Conservation (phyloP, 768 basidiomycete species). For the Phanerochaete sordida region DNA sequence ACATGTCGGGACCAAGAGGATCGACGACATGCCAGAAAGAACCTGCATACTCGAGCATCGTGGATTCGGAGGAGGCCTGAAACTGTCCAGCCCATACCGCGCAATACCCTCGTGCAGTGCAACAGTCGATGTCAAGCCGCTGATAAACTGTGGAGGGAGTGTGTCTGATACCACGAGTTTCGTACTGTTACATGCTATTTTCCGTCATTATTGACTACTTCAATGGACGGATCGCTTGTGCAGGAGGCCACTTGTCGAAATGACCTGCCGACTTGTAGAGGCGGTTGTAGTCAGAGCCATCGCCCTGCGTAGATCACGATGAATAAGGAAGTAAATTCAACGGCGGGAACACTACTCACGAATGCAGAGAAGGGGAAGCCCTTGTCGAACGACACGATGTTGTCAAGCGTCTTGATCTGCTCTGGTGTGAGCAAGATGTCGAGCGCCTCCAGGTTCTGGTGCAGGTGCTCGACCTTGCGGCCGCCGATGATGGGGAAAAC, state of each 20-base stretch:
- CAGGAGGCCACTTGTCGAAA: conserved; percentile 24
- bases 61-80: no score
- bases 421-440: conserved; percentile 41
- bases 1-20: no score
- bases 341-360: conserved; percentile 19
- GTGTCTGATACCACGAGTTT: no score
- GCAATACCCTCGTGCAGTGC: no score
- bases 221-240: conserved; percentile 20
- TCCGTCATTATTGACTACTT: neutral
- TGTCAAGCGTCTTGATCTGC: conserved; percentile 45
- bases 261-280: conserved; percentile 15
- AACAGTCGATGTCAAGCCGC: no score
- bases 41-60: no score
- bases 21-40: no score
- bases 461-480: conserved; percentile 48
- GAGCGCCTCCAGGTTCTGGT: conserved; percentile 48
- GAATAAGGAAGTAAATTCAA: neutral
- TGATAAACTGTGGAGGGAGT: no score
- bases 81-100: no score
- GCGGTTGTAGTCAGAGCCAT: conserved; percentile 15
- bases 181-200: no score
- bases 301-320: conserved; percentile 12
- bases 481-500: conserved; percentile 53
- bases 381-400: conserved; percentile 37
- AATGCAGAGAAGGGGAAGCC: conserved; percentile 41